Evolutionary conservation across 129 eudicot genomes (phyloP).

Genomic region (Artemisia tridentata): DNA sequence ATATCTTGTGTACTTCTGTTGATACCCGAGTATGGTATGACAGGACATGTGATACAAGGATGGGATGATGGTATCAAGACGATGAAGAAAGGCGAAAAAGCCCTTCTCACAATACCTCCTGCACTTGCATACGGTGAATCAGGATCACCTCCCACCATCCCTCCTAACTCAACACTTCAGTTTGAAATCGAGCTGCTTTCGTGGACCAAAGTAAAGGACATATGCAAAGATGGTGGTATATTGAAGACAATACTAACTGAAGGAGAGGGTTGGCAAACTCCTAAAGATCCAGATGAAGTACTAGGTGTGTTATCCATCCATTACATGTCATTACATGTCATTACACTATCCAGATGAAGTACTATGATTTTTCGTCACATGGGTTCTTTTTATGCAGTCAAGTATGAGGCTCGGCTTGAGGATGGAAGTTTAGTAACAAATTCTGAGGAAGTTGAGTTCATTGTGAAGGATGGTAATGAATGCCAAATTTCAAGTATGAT

Average conservation of each 20-base stretch:
- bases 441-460: conserved; percentile 47
- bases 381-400: conserved; percentile 41
- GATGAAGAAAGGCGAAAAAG: conserved; percentile 76
- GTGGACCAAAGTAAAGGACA: conserved; percentile 63
- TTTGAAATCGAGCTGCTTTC: conserved; percentile 66
- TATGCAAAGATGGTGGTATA: conserved; percentile 70
- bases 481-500: not conserved
- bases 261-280: conserved; percentile 78
- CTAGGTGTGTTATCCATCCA: conserved; percentile 34
- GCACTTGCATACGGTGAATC: conserved; percentile 62
- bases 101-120: conserved; percentile 66
- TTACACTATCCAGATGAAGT: not conserved
- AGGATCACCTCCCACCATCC: conserved; percentile 64
- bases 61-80: conserved; percentile 78
- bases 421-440: conserved; percentile 52
- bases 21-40: conserved; percentile 2
- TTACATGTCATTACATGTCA: conserved; percentile 2
- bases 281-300: conserved; percentile 67
- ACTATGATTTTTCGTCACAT: not conserved
- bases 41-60: conserved; percentile 88
- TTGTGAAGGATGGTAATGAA: conserved; percentile 41
- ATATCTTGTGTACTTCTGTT: not conserved
- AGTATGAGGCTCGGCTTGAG: conserved; percentile 56
- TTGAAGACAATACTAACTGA: conserved; percentile 57
- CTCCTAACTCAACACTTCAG: conserved; percentile 69